Percentiles rank a stretch among this genome's conserved stretches.
Evolutionary conservation across 2,329 filamentous ascomycete genomes (phyloP).

Genomic region (Trichoderma atrobrunneum): DNA sequence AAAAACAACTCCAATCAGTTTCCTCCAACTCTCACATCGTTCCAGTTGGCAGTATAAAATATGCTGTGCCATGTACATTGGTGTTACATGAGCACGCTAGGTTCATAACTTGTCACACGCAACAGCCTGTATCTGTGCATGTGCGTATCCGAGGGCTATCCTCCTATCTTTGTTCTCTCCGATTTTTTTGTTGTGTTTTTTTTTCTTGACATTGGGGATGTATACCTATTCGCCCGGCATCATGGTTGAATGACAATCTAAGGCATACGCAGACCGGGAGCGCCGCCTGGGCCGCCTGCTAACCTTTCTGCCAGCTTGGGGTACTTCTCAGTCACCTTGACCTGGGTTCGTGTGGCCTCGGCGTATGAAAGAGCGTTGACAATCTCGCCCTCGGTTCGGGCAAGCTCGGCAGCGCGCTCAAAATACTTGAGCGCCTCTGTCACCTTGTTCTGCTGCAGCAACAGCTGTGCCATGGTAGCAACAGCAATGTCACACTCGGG

Average conservation of each 20-base stretch:
- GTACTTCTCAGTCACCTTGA: constrained; percentile 87
- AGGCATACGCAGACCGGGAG: constrained; percentile 38
- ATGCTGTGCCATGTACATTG: background rate
- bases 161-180: background rate
- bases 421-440: constrained; percentile 95
- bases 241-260: constrained; percentile 21
- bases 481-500: constrained; percentile 98
- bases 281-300: constrained; percentile 35
- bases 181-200: background rate
- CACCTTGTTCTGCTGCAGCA: constrained; percentile 97
- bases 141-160: background rate
- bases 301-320: constrained; percentile 74
- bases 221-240: background rate
- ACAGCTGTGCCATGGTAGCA: constrained; percentile 95
- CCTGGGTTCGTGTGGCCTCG: constrained; percentile 92
- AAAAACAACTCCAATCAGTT: constrained; percentile 3
- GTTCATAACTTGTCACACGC: background rate
- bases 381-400: constrained; percentile 90
- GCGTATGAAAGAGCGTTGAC: constrained; percentile 96
- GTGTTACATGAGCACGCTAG: constrained; percentile 1
- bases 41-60: background rate
- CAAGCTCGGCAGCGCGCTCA: constrained; percentile 90
- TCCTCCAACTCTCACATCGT: constrained; percentile 6
- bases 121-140: constrained; percentile 2
- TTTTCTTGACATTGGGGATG: background rate